Evolutionary conservation across 2,329 filamentous ascomycete species (phyloP).

Genomic region (Colletotrichum eleusines): DNA sequence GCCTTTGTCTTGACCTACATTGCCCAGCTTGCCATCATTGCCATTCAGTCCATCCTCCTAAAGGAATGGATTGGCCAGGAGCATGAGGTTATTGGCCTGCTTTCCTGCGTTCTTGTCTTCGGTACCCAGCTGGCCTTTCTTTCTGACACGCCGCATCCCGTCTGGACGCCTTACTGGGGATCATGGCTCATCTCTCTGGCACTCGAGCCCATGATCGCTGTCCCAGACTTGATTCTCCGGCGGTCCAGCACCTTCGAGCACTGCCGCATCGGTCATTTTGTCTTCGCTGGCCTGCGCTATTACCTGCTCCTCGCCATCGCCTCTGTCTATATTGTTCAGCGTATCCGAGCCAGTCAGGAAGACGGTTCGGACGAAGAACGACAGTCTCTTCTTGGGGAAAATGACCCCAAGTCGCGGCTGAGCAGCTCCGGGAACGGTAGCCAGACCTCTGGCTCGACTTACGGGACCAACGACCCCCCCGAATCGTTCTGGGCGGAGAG

Average conservation of each 20-base stretch:
- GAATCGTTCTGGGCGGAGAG: constrained; percentile 68
- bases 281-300: constrained; percentile 37
- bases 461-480: constrained; percentile 59
- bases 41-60: constrained; percentile 51
- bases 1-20: constrained; percentile 60
- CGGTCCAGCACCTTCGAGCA: constrained; percentile 45
- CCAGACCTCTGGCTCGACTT: constrained; percentile 49
- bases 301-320: constrained; percentile 35
- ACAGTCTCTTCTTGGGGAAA: constrained; percentile 64
- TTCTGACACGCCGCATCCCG: constrained; percentile 60
- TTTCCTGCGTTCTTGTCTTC: constrained; percentile 75
- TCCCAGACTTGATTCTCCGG: constrained; percentile 45
- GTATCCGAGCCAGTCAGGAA: constrained; percentile 41
- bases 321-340: constrained; percentile 37
- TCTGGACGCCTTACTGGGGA: constrained; percentile 74
- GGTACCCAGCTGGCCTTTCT: constrained; percentile 69
- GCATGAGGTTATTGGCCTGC: constrained; percentile 65
- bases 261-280: constrained; percentile 35
- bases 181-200: constrained; percentile 70
- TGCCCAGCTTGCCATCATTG: constrained; percentile 58
- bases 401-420: constrained; percentile 41
- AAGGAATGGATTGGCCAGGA: constrained; percentile 58
- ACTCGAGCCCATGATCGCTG: constrained; percentile 64
- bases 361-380: constrained; percentile 65
- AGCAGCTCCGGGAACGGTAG: constrained; percentile 44